Evolutionary conservation across 139 green algal species (phyloP).

Genomic region (Coelastrella sp.): DNA sequence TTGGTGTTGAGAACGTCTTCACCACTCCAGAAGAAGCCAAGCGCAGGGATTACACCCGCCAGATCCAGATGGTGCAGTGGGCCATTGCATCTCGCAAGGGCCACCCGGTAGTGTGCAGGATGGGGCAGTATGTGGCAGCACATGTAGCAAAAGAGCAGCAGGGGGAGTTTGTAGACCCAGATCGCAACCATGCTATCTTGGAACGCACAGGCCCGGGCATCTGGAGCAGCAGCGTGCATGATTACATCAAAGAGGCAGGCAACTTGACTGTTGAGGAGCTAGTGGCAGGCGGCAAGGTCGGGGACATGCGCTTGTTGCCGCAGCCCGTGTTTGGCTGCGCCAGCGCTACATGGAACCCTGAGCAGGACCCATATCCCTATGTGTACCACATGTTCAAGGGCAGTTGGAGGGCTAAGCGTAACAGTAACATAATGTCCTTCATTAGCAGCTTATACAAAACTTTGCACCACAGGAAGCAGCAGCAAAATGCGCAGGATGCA

Average conservation of each 20-base stretch:
- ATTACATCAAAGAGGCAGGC: conserved; percentile 27
- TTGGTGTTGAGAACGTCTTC: conserved; percentile 53
- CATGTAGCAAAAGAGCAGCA: conserved; percentile 31
- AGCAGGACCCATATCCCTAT: conserved; percentile 18
- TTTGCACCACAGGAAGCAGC: conserved; percentile 10
- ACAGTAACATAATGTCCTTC: conserved; percentile 13
- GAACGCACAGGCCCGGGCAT: conserved; percentile 54
- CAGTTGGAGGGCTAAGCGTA: conserved; percentile 18
- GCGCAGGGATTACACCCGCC: conserved; percentile 41
- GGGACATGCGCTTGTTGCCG: conserved; percentile 46
- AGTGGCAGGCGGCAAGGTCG: conserved; percentile 34
- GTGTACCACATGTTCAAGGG: conserved; percentile 57
- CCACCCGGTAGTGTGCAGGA: conserved; percentile 48
- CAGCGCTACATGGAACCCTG: conserved; percentile 15
- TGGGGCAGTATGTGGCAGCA: conserved; percentile 42
- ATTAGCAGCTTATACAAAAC: neutral
- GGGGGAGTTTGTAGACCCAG: conserved; percentile 13
- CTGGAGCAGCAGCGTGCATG: conserved; percentile 47
- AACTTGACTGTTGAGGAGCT: conserved; percentile 8
- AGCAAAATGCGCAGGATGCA: neutral
- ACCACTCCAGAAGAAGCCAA: conserved; percentile 29
- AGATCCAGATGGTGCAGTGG: conserved; percentile 57
- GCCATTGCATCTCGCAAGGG: conserved; percentile 36
- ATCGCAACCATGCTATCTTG: conserved; percentile 50
- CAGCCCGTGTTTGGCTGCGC: conserved; percentile 50